Base-by-base conservation (phyloP, 768 basidiomycete species). In the Collybia nuda region DNA sequence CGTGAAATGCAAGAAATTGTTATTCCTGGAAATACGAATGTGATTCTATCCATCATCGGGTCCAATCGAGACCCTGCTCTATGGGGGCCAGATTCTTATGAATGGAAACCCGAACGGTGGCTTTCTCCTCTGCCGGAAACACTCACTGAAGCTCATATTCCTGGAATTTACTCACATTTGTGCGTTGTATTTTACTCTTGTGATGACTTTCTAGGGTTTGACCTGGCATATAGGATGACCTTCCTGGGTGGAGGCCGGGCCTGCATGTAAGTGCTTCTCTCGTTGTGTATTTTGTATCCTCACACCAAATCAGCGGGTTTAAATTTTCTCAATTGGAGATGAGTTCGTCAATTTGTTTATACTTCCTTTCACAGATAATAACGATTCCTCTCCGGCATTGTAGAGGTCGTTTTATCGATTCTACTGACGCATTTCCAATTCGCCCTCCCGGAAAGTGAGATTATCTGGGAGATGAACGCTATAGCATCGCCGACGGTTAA, bases 51-150 rank as follows among this genome's bases (percentile, higher is more conserved):
- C 1, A 65, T 78, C 28, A 36, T 70, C 9, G 61, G 59, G 21
- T 59, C 67, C 22, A 80, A 80, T 50, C 59, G 67, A 15, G 68
- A 74, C 54, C 68, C 66, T 12, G 63, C 63, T 0, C 55, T 79
- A 2, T 80, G 78, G 79, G 80, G 79, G 7, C 57, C 62, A 9
- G 78, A 81, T 51, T 69, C 74, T 1, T 49, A 58, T n/a, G 72
- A 78, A 48, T 80, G 77, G 76, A 78, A 76, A 54, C 79, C 78
- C 1, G 76, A 80, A 54, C 62, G 79, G 17, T 80, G 78, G 79
- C 62, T 78, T 1, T 54, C 62, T 2, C 67, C 67, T 0, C 60
- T 76, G 15, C 77, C 75, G 6, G 58, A 68, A 6, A 44, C 57
- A n/a, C 57, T 78, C 1, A 49, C 47, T 1, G 62, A 69, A 11